phyloP scores from a whole-genome alignment of 179 eudicot species.

The Beta lomatogona region DNA sequence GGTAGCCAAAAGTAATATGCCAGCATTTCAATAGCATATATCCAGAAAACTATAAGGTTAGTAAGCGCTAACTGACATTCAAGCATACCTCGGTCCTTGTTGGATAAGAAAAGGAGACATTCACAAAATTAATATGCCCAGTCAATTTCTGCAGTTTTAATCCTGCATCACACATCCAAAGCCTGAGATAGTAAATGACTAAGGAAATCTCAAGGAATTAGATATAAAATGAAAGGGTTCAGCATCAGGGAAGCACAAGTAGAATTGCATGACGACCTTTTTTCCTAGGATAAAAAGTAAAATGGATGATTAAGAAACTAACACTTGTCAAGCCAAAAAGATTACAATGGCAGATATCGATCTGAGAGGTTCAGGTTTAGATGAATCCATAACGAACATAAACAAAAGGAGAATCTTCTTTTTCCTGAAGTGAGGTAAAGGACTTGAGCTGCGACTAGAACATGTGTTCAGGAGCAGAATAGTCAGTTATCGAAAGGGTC shows the following conservation, averaged over 20 bases:
- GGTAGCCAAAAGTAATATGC: neutral
- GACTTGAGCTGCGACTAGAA: neutral
- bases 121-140: constrained; percentile 73
- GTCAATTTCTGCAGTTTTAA: constrained; percentile 54
- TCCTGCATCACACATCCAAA: constrained; percentile 52
- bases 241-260: neutral
- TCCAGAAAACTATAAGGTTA: neutral
- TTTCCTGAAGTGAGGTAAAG: neutral
- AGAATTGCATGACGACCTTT: neutral
- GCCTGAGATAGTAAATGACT: neutral
- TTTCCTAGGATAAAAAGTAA: neutral
- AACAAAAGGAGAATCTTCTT: neutral
- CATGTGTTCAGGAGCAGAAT: neutral
- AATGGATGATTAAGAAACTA: neutral
- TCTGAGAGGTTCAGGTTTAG: neutral
- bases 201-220: neutral
- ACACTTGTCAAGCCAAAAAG: neutral
- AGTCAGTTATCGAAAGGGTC: no score
- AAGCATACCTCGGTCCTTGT: constrained; percentile 67
- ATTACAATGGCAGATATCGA: neutral
- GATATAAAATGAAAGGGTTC: neutral
- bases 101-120: constrained; percentile 78
- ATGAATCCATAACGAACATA: neutral
- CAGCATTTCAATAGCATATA: neutral
- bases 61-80: neutral